These are phyloP conservation scores for Ophiostoma novo-ulmi DNA, from an alignment of 2,329 filamentous ascomycete genomes.

Conservation along the genomic window DNA sequence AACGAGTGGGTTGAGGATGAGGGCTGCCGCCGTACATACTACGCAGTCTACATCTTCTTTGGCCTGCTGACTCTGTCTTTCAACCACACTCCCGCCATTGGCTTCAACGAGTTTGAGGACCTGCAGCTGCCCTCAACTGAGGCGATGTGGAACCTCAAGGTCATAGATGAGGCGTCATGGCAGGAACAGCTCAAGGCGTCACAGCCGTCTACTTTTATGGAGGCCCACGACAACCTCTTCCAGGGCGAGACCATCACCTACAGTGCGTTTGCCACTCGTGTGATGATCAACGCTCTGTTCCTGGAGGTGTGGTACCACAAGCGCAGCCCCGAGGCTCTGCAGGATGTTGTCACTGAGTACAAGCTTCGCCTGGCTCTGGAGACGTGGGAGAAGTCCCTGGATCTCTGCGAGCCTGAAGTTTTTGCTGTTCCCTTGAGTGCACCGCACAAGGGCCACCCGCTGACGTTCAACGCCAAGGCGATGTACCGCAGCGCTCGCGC, in stretches of 20 bases:
- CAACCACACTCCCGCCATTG: conserved; percentile 96
- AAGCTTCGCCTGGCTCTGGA: conserved; percentile 92
- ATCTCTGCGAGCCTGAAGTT: conserved; percentile 85
- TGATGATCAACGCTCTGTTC: conserved; percentile 98
- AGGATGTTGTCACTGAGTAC: conserved; percentile 97
- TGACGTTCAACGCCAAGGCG: conserved; percentile 97
- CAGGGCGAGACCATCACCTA: conserved; percentile 86
- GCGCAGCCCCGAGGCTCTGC: conserved; percentile 92
- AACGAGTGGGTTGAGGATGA: conserved; percentile 96
- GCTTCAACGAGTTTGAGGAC: conserved; percentile 96
- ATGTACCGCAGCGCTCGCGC: conserved; percentile 92
- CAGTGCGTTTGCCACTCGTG: conserved; percentile 92
- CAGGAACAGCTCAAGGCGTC: conserved; percentile 68
- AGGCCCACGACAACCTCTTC: conserved; percentile 92
- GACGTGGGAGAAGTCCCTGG: conserved; percentile 97
- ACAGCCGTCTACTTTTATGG: conserved; percentile 77
- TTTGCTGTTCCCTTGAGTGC: conserved; percentile 85
- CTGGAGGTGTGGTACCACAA: conserved; percentile 99
- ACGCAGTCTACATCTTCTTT: conserved; percentile 98
- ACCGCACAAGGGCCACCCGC: conserved; percentile 89
- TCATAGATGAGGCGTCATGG: conserved; percentile 76
- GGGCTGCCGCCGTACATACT: conserved; percentile 92
- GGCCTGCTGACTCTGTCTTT: conserved; percentile 90
- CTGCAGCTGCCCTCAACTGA: conserved; percentile 89
- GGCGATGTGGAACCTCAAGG: conserved; percentile 84